Evolutionary conservation across 257 asterid species (phyloP).

Genomic region (Dorcoceras hygrometricum): DNA sequence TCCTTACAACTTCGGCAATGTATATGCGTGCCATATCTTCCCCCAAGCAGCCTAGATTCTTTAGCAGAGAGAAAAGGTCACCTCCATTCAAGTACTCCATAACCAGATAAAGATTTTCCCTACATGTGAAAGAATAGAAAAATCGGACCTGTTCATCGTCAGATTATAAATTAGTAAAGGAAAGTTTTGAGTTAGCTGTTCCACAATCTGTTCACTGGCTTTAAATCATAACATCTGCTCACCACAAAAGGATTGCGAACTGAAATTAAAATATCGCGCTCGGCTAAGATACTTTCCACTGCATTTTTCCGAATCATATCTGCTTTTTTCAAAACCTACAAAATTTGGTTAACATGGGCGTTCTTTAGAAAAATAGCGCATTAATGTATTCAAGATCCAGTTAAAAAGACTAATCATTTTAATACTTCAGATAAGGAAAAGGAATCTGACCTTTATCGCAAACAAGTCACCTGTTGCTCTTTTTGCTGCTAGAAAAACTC

Average conservation of each 20-base stretch:
- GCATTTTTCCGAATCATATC: conserved; percentile 97
- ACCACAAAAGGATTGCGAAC: conserved; percentile 99
- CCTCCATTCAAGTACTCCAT: conserved; percentile 99
- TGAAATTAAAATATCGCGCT: conserved; percentile 91
- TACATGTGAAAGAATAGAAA: conserved; percentile 99
- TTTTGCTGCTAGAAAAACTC: conserved; percentile 90
- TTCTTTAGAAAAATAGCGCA: conserved; percentile 14
- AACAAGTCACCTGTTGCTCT: conserved; percentile 96
- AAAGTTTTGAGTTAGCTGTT: conserved; percentile 18
- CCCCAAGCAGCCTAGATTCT: conserved; percentile 90
- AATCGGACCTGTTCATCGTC: conserved; percentile 91
- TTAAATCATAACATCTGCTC: conserved; percentile 37
- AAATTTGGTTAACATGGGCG: conserved; percentile 27
- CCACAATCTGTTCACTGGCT: conserved; percentile 21
- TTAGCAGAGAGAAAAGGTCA: conserved; percentile 87
- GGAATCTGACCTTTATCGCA: conserved; percentile 81
- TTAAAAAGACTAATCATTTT: conserved; percentile 13
- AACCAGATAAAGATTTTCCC: conserved; percentile 97
- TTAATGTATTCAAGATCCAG: conserved; percentile 20
- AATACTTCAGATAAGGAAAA: conserved; percentile 17
- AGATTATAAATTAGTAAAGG: conserved; percentile 49
- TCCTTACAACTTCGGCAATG: conserved; percentile 97
- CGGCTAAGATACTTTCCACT: conserved; percentile 94
- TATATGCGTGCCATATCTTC: conserved; percentile 88
- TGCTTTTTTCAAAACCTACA: conserved; percentile 89